phyloP scores from a whole-genome alignment of 495 filamentous ascomycete genomes.

The Viridothelium virens region DNA sequence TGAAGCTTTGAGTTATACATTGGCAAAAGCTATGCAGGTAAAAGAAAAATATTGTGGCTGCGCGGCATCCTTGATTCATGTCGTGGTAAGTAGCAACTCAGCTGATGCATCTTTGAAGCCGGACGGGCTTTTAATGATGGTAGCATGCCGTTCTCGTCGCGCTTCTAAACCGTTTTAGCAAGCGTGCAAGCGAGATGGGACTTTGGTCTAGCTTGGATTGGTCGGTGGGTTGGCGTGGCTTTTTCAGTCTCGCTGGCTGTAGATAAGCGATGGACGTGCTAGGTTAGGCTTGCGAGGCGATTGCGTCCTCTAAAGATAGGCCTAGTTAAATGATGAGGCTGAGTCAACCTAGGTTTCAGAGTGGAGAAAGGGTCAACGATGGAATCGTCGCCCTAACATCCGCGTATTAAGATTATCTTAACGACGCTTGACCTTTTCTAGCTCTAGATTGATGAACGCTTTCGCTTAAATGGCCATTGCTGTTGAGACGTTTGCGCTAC shows the following conservation, averaged over 20 bases:
- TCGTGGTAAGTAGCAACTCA: neutral
- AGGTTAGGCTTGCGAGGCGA: neutral
- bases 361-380: neutral
- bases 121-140: neutral
- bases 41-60: neutral
- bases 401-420: neutral
- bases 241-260: too few relatives aligned
- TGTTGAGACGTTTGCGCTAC: too few relatives aligned
- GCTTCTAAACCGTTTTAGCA: neutral
- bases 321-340: neutral
- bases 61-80: neutral
- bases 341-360: neutral
- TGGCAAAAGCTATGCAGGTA: neutral
- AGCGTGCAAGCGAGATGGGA: neutral
- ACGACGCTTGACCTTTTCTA: neutral
- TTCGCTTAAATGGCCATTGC: too few relatives aligned
- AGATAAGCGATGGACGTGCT: neutral
- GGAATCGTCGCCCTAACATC: neutral
- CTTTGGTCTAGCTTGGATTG: neutral
- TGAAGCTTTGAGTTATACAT: neutral
- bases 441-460: neutral
- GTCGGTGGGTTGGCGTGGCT: neutral
- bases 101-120: neutral
- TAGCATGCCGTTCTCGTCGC: neutral
- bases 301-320: neutral